A percentile compares a stretch with the other conserved stretches of the same genome.
Evolutionary conservation across 495 filamentous ascomycete genomes (phyloP).

Genomic region (Apodospora peruviana): DNA sequence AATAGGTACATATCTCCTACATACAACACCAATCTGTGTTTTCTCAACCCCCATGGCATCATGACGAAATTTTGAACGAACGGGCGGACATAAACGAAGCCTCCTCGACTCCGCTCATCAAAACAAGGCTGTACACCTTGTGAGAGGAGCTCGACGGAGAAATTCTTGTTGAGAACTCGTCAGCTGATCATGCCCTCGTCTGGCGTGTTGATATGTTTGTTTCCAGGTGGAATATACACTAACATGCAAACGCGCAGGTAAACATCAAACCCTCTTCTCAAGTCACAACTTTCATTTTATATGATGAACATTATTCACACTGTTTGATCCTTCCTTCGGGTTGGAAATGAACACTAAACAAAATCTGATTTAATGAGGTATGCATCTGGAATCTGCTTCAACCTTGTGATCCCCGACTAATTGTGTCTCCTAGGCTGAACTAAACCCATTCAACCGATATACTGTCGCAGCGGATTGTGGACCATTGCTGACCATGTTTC

Average conservation of each 20-base stretch:
- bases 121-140: slow-evolving; percentile 85
- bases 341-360: slow-evolving; percentile 73
- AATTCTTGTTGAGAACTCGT: slow-evolving; percentile 97
- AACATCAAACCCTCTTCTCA: slow-evolving; percentile 14
- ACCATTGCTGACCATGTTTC: slow-evolving; percentile 20
- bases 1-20: slow-evolving; percentile 45
- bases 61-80: slow-evolving; percentile 89
- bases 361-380: slow-evolving; percentile 99
- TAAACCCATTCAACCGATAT: slow-evolving; percentile 8
- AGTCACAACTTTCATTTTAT: slow-evolving; percentile 16
- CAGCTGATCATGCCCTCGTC: slow-evolving; percentile 65
- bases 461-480: slow-evolving; percentile 7
- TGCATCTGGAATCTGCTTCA: slow-evolving; percentile 20
- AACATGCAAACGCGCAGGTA: slow-evolving; percentile 42
- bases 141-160: slow-evolving; percentile 58
- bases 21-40: not conserved
- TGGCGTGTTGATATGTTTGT: slow-evolving; percentile 6
- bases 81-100: slow-evolving; percentile 94
- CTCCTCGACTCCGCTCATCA: slow-evolving; percentile 53
- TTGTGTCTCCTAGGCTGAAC: slow-evolving; percentile 29
- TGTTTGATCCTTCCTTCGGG: slow-evolving; percentile 76
- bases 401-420: too few relatives aligned
- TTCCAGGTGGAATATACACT: slow-evolving; percentile 14
- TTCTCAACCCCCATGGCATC: slow-evolving; percentile 43
- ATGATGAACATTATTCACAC: slow-evolving; percentile 82